phyloP scores from a whole-genome alignment of 805 yeast genomes.

The Wickerhamiella nectarea region DNA sequence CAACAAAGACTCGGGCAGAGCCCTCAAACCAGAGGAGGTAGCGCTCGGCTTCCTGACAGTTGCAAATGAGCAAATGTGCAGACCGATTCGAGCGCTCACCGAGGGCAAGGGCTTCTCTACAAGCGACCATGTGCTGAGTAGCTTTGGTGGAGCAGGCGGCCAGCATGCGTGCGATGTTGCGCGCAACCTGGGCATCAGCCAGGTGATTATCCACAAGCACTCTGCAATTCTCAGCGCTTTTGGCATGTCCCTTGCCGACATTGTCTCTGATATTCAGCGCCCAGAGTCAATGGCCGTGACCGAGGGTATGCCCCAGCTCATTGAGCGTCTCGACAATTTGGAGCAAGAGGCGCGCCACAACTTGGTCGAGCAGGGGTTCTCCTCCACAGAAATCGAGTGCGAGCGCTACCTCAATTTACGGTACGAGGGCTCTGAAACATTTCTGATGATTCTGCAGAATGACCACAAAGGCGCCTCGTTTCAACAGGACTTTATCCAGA shows the following conservation, averaged over 20 bases:
- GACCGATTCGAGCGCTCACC: conserved; percentile 73
- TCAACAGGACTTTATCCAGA: conserved; percentile 34
- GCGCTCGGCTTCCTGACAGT: conserved; percentile 73
- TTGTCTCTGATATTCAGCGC: conserved; percentile 64
- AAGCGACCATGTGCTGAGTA: conserved; percentile 54
- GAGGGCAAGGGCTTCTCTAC: conserved; percentile 70
- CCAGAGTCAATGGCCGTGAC: conserved; percentile 43
- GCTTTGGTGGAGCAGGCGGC: conserved; percentile 92
- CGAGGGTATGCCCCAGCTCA: conserved; percentile 26
- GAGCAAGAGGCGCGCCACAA: conserved; percentile 31
- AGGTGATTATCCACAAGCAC: conserved; percentile 63
- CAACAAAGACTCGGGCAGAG: conserved; percentile 36
- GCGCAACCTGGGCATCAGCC: conserved; percentile 48
- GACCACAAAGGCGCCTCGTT: conserved; percentile 4
- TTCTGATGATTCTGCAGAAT: conserved; percentile 43
- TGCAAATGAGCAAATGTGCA: conserved; percentile 82
- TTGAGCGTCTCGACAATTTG: conserved; percentile 35
- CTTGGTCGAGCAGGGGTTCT: conserved; percentile 42
- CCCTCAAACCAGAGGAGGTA: conserved; percentile 47
- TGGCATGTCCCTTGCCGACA: conserved; percentile 79
- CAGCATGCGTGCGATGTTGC: conserved; percentile 79
- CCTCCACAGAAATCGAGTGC: conserved; percentile 31
- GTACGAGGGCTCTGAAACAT: conserved; percentile 83
- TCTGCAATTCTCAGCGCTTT: conserved; percentile 78
- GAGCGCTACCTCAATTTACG: conserved; percentile 66